phyloP scores from a whole-genome alignment of 192 early-diverging fungal species.

The Gonapodya prolifera region DNA sequence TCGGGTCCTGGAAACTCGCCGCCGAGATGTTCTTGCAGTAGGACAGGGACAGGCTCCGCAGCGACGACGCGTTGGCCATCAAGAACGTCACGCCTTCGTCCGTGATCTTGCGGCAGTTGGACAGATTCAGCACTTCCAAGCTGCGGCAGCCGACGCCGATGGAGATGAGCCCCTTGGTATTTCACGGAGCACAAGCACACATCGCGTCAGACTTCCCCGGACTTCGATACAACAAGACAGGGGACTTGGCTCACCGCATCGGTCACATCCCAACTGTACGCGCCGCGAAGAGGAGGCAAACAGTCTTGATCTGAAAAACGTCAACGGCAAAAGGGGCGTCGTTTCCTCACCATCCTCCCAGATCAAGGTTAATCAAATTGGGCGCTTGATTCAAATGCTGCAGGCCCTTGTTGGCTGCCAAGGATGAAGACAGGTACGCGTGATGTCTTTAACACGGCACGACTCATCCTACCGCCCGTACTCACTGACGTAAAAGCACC shows the following conservation, averaged over 20 bases:
- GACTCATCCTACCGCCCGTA: slow-evolving; percentile 32
- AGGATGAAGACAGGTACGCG: slow-evolving; percentile 39
- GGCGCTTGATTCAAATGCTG: no score
- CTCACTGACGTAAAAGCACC: slow-evolving; percentile 62
- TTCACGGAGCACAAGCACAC: no score
- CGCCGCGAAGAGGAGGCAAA: no score
- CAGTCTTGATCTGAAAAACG: no score
- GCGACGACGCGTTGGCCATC: slow-evolving; percentile 21
- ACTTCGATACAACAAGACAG: no score
- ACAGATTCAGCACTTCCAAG: slow-evolving; percentile 46
- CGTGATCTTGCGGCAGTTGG: slow-evolving; percentile 69
- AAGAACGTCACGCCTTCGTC: slow-evolving; percentile 41
- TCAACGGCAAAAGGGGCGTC: no score
- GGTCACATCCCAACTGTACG: slow-evolving; percentile 66
- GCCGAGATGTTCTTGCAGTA: slow-evolving; percentile 72
- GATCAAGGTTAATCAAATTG: no score
- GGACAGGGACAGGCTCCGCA: slow-evolving; percentile 32
- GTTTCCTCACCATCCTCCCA: no score
- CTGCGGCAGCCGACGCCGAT: slow-evolving; percentile 29
- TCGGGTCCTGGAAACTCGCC: slow-evolving; percentile 35
- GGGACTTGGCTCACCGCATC: no score
- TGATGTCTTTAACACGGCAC: slow-evolving; percentile 21
- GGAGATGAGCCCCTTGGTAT: slow-evolving; percentile 30
- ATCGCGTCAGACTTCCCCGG: no score
- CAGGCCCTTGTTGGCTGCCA: no score